phyloP scores from a whole-genome alignment of 2,329 filamentous ascomycete species.

The Scedosporium aurantiacum region DNA sequence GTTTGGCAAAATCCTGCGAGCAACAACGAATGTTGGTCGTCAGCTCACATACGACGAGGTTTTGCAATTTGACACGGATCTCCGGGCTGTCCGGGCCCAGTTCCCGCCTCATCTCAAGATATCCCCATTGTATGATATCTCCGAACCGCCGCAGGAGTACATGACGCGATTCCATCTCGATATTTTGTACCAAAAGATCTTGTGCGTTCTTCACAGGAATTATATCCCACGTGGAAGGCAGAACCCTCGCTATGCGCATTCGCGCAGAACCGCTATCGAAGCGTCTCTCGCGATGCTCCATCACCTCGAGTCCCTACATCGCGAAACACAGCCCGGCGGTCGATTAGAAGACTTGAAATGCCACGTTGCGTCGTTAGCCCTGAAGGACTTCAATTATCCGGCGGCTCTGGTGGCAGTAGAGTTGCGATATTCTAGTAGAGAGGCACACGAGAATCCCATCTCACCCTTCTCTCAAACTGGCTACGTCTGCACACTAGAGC shows the following conservation, averaged over 20 bases:
- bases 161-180: constrained; percentile 78
- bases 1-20: constrained; percentile 62
- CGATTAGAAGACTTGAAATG: constrained; percentile 63
- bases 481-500: constrained; percentile 38
- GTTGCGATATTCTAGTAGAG: constrained; percentile 42
- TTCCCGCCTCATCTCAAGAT: constrained; percentile 73
- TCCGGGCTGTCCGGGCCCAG: constrained; percentile 51
- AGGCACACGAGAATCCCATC: not conserved
- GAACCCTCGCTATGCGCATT: constrained; percentile 74
- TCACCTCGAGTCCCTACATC: constrained; percentile 64
- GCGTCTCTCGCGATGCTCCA: constrained; percentile 72
- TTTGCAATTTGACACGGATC: constrained; percentile 46
- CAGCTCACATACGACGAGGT: constrained; percentile 53
- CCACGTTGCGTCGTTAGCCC: constrained; percentile 69
- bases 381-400: constrained; percentile 75
- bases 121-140: constrained; percentile 60
- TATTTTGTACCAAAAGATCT: constrained; percentile 76
- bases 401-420: constrained; percentile 79
- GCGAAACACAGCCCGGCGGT: constrained; percentile 62
- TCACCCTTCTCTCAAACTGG: not conserved
- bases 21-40: constrained; percentile 44
- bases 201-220: constrained; percentile 80
- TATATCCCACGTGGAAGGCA: constrained; percentile 70
- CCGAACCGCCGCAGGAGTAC: constrained; percentile 74
- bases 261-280: constrained; percentile 73